Evolutionary conservation across 345 rosid genomes (phyloP), one percentile per base, ranked within the genome.

Genomic region (Hevea brasiliensis): DNA sequence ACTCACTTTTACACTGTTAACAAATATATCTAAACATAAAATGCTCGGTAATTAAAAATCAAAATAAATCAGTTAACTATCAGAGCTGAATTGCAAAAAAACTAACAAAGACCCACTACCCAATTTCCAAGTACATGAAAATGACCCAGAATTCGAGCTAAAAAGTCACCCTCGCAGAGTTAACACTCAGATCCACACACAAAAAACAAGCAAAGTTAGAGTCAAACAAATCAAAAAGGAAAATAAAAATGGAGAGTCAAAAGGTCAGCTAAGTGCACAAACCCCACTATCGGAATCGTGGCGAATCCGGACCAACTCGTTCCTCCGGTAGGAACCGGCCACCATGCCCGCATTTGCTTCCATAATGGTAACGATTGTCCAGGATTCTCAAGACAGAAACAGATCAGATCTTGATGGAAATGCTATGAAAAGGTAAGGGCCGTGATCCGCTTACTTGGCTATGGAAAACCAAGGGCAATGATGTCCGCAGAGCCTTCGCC

Each of bases 211-310:
- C 1, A 50, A 15, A 50, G 55, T 50, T 50, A 18, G 21, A 37
- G 26, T 20, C 32, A 70, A 40, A 17, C 62, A 41, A 15, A 10
- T 23, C 18, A 35, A 3, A 9, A 50, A 40, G 7, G 21, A 4
- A 6, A 68, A 41, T 14, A 27, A 18, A 44, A 56, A n/a, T 7
- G 18, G 6, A 76, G 37, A 9, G 29, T 12, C 14, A 7, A 72
- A 62, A 14, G 68, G 51, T 24, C 11, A 66, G 76, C 42, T 45
- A 40, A 72, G 73, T 72, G 37, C 61, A 91, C 98, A 55, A 77
- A 96, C 99, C 94, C 90, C 97, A 60, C 96, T 84, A 66, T 96
- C 98, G 67, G 97, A 96, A 81, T 96, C 99, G 73, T 96, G 94
- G 37, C 90, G 97, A 79, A 96, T 96, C 83, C 98, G 96, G 71